Conservation (phyloP, 768 basidiomycete species). For the Phaeotremella fagi region DNA sequence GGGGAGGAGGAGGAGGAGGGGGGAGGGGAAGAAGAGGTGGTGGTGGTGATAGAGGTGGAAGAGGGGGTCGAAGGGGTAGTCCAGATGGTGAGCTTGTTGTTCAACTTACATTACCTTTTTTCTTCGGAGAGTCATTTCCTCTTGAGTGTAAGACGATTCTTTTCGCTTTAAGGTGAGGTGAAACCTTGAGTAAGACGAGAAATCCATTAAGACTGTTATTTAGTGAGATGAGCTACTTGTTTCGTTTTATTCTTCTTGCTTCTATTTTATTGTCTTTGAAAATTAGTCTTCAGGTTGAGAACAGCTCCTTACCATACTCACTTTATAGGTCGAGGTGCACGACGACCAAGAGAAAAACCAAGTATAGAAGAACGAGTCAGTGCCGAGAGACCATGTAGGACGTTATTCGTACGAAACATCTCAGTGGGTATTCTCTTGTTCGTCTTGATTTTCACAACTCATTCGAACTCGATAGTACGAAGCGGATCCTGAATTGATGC, state of each 20-base stretch:
- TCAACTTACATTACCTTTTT: neutral
- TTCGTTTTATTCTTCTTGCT: too few relatives aligned
- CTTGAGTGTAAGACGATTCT: too few relatives aligned
- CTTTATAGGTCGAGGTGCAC: constrained; percentile 50
- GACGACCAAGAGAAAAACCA: constrained; percentile 65
- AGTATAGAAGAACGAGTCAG: constrained; percentile 92
- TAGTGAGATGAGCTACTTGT: too few relatives aligned
- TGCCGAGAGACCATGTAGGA: constrained; percentile 89
- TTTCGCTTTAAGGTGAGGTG: too few relatives aligned
- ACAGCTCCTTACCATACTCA: neutral
- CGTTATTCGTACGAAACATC: constrained; percentile 94
- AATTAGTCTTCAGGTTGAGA: neutral
- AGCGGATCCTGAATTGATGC: constrained; percentile 60
- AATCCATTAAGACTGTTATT: too few relatives aligned
- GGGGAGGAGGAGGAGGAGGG: constrained; percentile 54
- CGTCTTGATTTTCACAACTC: neutral
- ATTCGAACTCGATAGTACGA: constrained; percentile 42
- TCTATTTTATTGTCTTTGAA: neutral
- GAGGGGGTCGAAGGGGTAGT: constrained; percentile 15
- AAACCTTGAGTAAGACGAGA: too few relatives aligned
- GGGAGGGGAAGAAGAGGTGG: constrained; percentile 54
- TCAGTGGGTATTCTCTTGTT: constrained; percentile 64
- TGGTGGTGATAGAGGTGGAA: constrained; percentile 54
- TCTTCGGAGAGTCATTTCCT: neutral
- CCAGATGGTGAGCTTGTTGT: constrained; percentile 23